Base-by-base conservation (phyloP, 2,329 filamentous ascomycete species). In the Trichoderma aggressivum region DNA sequence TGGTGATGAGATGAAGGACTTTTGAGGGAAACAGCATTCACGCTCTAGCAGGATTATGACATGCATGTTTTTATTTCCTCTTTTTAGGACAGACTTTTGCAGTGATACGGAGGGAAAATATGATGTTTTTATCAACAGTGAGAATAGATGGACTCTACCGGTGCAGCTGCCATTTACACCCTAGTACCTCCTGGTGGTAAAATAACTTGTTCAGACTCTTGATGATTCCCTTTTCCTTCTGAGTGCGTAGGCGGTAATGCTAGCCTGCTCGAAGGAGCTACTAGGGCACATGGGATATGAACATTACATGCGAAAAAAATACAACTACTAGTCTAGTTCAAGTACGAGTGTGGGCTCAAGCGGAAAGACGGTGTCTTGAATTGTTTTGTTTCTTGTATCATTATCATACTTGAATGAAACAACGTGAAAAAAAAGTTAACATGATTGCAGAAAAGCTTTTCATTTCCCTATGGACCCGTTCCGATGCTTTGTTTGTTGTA, bases 381-480 rank as follows among this genome's bases (percentile, higher is more conserved):
- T 66, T 70, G 58, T 65, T 68, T 69, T 61, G 58, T 43, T 65
- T 66, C 53, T 70, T 66, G 67, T 71, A 55, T 66, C 66, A 70
- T 70, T 72, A 73, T 71, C 53, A 65, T 73, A 68, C 53, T 73
- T 59, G 70, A 68, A 66, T 66, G 72, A 61, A 70, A 72, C 72
- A 59, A 72, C 74, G 72, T 76, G 61, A 75, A 78, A 69, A 78
- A 34, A 56, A 39, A 28, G 26, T 28, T 72, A 70, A 72, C 60
- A 72, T 70, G 47, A 77, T 78, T 75, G 78, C 78, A 77, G 75
- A 76, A 80, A 79, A 77, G 74, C 77, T 75, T 78, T 80, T 78
- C 73, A 80, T 80, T 80, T 70, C 79, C 79, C 77, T 79, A 79
- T 78, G 77, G 77, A 79, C 79, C 79, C 79, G 75, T 78, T 76